Base-by-base conservation (phyloP, 768 basidiomycete genomes). In the Cystofilobasidium capitatum region DNA sequence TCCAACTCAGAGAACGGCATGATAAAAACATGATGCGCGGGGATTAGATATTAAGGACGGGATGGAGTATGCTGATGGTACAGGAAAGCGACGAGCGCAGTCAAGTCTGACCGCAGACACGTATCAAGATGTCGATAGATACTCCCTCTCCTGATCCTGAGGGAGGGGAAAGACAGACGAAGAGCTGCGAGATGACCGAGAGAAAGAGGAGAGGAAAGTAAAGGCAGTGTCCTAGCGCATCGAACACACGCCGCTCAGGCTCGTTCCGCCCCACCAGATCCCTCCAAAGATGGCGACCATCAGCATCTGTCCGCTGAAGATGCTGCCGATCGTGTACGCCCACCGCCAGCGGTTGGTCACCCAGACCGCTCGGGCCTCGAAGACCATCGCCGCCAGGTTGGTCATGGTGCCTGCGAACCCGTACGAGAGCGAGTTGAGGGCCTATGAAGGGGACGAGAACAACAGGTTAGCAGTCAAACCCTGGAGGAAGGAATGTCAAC, bases 351-450 rank as follows among this genome's bases (percentile, higher is more conserved):
- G 26, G 45, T 60, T 49, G 42, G 9, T 51, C 29, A 6, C 31
- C 58, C 58, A 66, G 13, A 17, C 5, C 1, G 45, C 45, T 2
- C 59, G 58, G 22, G 65, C 47, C 49, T 66, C 57, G 39, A 59
- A 66, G 17, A 66, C 13, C 13, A 66, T 16, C 6, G 58, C 36
- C 31, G 65, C 58, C 1, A 66, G 57, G 39, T 55, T 58, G 39
- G 65, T 66, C 16, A 66, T 29, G 29, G 58, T 58, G 5, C 65
- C 65, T 4, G 65, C 65, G 35, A 66, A 39, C 7, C 65, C 65
- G 44, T 49, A 44, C n/a, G 58, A 58, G 44, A 66, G 45, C 7
- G 65, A 55, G 40, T 35, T 22, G 65, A 66, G 33, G 17, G 58
- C 65, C 65, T 66, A 42, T 24, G 14, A 39, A 59, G 24, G 37